Conservation (phyloP, 2,329 filamentous ascomycete species). For the Penicillium sp. region DNA sequence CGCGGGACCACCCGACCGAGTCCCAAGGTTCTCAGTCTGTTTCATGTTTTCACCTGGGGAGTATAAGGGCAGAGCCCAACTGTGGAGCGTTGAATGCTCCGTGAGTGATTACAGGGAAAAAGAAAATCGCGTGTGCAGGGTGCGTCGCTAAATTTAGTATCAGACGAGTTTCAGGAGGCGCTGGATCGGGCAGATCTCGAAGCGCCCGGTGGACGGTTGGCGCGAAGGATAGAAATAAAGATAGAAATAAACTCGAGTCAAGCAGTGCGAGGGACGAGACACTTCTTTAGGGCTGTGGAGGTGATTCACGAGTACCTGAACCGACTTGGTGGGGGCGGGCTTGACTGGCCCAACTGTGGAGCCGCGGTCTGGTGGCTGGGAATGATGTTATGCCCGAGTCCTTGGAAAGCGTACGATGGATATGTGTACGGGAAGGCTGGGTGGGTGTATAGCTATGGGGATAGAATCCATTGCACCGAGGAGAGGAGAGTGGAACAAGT, state of each 20-base stretch:
- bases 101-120: neutral
- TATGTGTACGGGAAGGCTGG: neutral
- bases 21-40: conserved; percentile 7
- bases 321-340: neutral
- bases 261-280: neutral
- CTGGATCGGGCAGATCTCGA: neutral
- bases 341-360: conserved; percentile 7
- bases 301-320: neutral
- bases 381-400: conserved; percentile 10
- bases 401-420: neutral
- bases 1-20: conserved; percentile 13
- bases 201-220: neutral
- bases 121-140: neutral
- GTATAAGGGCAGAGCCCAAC: conserved; percentile 1
- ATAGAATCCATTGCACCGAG: neutral
- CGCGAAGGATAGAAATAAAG: neutral
- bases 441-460: no score
- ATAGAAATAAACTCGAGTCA: neutral
- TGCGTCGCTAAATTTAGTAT: neutral
- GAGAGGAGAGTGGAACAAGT: neutral
- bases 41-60: neutral
- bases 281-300: neutral
- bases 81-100: neutral
- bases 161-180: conserved; percentile 3
- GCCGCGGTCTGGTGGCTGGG: conserved; percentile 5